Conservation (phyloP, 495 filamentous ascomycete genomes). For the Halenospora varia region DNA sequence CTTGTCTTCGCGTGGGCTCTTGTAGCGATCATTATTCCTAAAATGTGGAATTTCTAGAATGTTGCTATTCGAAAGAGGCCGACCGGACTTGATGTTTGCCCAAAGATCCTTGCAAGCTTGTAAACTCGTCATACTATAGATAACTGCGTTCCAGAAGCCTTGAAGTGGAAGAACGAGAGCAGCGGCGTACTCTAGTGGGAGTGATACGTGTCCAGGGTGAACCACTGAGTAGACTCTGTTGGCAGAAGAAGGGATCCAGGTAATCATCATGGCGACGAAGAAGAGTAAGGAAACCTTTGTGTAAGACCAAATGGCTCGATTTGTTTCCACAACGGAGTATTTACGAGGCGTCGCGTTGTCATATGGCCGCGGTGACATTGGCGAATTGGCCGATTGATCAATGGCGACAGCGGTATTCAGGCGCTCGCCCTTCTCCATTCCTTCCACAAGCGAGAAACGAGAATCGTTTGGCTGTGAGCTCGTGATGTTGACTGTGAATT, state of each 20-base stretch:
- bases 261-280: slow-evolving; percentile 75
- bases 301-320: slow-evolving; percentile 68
- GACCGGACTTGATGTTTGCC: not conserved
- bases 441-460: no score
- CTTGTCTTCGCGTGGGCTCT: not conserved
- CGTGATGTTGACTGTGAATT: not conserved
- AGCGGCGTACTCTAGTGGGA: slow-evolving; percentile 63
- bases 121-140: slow-evolving; percentile 68
- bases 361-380: not conserved
- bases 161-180: slow-evolving; percentile 78
- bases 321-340: slow-evolving; percentile 23
- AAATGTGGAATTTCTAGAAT: not conserved
- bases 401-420: no score
- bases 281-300: slow-evolving; percentile 83
- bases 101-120: slow-evolving; percentile 28
- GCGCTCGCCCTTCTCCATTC: no score
- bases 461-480: not conserved
- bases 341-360: slow-evolving; percentile 1
- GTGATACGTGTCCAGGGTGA: slow-evolving; percentile 45
- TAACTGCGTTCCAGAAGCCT: slow-evolving; percentile 82
- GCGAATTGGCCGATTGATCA: not conserved
- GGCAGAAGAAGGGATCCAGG: slow-evolving; percentile 80
- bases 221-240: slow-evolving; percentile 72
- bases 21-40: not conserved
- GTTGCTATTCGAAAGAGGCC: not conserved